These are phyloP conservation scores for Turnera subulata DNA, from an alignment of 345 rosid species.

Conservation along the genomic window DNA sequence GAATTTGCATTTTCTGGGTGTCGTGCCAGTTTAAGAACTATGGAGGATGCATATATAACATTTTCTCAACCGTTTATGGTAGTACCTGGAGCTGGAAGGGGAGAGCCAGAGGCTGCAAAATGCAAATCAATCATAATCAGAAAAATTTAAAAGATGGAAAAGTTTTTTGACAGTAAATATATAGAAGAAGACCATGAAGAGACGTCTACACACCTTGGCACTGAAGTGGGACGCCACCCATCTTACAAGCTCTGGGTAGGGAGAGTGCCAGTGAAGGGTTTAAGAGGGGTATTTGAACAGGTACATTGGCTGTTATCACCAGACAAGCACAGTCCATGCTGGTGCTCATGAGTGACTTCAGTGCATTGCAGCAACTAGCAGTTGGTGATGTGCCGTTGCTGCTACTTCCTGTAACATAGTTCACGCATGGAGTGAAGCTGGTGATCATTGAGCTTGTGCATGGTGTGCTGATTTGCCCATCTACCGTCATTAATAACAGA, in stretches of 20 bases:
- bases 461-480: slow-evolving; percentile 69
- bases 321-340: slow-evolving; percentile 72
- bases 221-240: slow-evolving; percentile 54
- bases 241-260: slow-evolving; percentile 69
- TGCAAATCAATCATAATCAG: not conserved
- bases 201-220: slow-evolving; percentile 82
- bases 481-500: slow-evolving; percentile 28
- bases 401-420: slow-evolving; percentile 71
- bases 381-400: slow-evolving; percentile 55
- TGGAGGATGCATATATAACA: not conserved
- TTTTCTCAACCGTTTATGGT: too few relatives aligned
- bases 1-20: too few relatives aligned
- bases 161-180: not conserved
- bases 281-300: slow-evolving; percentile 61
- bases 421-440: slow-evolving; percentile 78
- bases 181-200: not conserved
- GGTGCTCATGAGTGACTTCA: slow-evolving; percentile 43
- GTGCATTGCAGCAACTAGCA: slow-evolving; percentile 53
- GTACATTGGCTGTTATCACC: slow-evolving; percentile 64
- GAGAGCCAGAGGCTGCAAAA: slow-evolving; percentile 68
- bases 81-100: slow-evolving; percentile 84
- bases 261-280: slow-evolving; percentile 55
- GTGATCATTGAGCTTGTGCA: slow-evolving; percentile 74
- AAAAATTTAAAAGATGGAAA: not conserved
- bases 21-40: not conserved